A percentile compares a stretch with the other conserved stretches of the same genome.
Conservation (phyloP, 768 basidiomycete species). For the Hygrocybe coccinea region DNA sequence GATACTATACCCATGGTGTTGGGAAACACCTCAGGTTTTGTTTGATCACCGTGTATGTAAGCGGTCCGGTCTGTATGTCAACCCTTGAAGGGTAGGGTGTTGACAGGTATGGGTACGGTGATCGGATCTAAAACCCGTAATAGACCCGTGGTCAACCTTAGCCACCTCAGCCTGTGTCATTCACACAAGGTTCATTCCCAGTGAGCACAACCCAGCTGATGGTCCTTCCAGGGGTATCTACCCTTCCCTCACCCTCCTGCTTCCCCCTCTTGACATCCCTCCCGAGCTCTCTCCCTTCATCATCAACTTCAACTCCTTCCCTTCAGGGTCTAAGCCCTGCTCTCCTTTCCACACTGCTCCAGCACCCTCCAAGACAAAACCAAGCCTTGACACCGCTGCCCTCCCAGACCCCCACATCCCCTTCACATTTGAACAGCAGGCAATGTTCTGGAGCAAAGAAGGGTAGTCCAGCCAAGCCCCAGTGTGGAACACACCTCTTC, state of each 20-base stretch:
- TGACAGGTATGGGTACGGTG: no score
- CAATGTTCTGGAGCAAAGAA: background rate
- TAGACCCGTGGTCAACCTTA: no score
- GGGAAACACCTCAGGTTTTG: no score
- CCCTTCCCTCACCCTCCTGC: slow-evolving; percentile 15
- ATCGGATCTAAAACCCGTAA: no score
- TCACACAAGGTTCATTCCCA: slow-evolving; percentile 32
- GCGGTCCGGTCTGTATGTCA: no score
- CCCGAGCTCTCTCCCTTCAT: slow-evolving; percentile 19
- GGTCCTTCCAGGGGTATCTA: slow-evolving; percentile 34
- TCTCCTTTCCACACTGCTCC: background rate
- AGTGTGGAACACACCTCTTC: no score
- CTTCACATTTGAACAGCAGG: slow-evolving; percentile 22
- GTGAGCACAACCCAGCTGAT: slow-evolving; percentile 36
- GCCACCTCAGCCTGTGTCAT: slow-evolving; percentile 4
- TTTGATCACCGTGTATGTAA: no score
- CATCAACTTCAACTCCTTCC: slow-evolving; percentile 19
- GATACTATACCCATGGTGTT: no score
- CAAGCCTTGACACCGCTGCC: slow-evolving; percentile 16
- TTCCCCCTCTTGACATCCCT: slow-evolving; percentile 31
- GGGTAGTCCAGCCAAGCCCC: no score
- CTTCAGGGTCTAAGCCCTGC: no score
- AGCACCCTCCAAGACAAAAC: background rate
- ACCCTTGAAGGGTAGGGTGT: no score
- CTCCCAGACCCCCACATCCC: slow-evolving; percentile 20